Conservation (phyloP, 306 rosid genomes). For the Hippophae gyantsensis region DNA sequence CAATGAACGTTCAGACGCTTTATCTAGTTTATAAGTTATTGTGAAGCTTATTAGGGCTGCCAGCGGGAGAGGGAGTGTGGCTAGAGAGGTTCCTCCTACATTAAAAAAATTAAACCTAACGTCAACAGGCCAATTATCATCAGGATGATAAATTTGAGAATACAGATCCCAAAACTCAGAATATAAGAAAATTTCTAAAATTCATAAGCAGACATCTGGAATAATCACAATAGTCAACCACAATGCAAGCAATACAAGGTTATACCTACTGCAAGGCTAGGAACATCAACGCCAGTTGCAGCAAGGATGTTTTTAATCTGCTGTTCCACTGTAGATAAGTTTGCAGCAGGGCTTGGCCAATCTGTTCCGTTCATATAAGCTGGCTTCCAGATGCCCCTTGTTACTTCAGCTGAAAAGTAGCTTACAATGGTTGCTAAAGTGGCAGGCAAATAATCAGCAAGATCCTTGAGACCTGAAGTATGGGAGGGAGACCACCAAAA, state of each 20-base stretch:
- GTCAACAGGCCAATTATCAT: constrained; percentile 14
- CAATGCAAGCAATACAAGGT: constrained; percentile 15
- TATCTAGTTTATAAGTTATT: constrained; percentile 74
- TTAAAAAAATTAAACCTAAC: constrained; percentile 16
- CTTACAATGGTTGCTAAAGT: constrained; percentile 77
- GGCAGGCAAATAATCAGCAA: constrained; percentile 87
- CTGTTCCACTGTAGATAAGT: constrained; percentile 66
- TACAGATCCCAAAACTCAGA: no score
- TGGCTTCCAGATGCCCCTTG: constrained; percentile 96
- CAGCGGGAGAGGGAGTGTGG: constrained; percentile 87
- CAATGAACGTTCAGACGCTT: constrained; percentile 52
- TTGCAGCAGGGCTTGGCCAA: constrained; percentile 99
- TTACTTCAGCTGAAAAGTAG: constrained; percentile 91
- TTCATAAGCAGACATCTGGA: constrained; percentile 1
- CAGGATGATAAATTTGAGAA: neutral
- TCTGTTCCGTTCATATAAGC: constrained; percentile 87
- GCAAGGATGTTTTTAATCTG: constrained; percentile 77
- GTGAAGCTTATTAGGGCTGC: constrained; percentile 83
- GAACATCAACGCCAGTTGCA: constrained; percentile 86
- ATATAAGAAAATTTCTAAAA: neutral
- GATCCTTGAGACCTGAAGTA: constrained; percentile 76
- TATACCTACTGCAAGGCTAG: constrained; percentile 78
- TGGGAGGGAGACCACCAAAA: constrained; percentile 10
- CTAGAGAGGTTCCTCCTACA: constrained; percentile 71
- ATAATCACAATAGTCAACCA: neutral